Evolutionary conservation across 2,329 filamentous ascomycete species (phyloP).

Genomic region (Sarocladium kiliense): DNA sequence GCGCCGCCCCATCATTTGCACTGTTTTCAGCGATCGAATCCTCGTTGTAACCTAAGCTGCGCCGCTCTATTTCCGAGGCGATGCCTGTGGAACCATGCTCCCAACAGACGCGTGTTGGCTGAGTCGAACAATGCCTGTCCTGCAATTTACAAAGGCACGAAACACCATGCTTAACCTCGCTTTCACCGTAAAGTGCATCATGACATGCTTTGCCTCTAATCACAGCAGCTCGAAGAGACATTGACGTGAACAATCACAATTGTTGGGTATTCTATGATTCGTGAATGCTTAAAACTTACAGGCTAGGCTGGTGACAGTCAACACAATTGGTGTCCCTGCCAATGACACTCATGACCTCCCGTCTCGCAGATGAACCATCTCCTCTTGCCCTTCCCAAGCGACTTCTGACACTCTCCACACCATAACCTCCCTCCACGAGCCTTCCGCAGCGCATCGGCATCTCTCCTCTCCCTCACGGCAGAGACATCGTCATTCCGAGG

Average conservation of each 20-base stretch:
- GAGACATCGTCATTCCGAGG: background rate
- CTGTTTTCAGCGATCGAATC: no score
- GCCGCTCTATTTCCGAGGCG: no score
- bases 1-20: no score
- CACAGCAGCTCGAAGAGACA: no score
- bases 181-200: no score
- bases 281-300: background rate
- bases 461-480: conserved; percentile 11
- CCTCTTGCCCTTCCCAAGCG: conserved; percentile 7
- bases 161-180: no score
- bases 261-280: background rate
- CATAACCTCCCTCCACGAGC: conserved; percentile 10
- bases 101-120: no score
- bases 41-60: no score
- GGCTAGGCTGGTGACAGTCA: background rate
- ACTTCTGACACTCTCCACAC: conserved; percentile 12
- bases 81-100: no score
- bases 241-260: no score
- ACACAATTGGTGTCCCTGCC: conserved; percentile 13
- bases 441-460: conserved; percentile 4
- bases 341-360: conserved; percentile 14
- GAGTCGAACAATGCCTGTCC: no score
- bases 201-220: background rate
- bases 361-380: conserved; percentile 15
- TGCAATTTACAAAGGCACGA: no score